A percentile compares a stretch with the other conserved stretches of the same genome.
These are phyloP conservation scores for Dothistroma pini DNA, from an alignment of 2,329 filamentous ascomycete species.

Conservation along the genomic window DNA sequence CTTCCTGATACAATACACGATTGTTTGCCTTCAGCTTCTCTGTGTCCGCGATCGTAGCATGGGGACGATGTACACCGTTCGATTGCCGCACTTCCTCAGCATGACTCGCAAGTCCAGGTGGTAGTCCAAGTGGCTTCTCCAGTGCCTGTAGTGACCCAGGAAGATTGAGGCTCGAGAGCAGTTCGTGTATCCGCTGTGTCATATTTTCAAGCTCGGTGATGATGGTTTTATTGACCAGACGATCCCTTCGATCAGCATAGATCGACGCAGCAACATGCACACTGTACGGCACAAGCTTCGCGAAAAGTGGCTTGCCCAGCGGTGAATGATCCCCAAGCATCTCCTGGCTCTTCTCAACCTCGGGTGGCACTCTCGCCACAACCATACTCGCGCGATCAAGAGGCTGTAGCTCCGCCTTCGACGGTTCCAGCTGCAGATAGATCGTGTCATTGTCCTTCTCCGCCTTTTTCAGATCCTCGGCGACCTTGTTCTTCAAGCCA, in stretches of 20 bases:
- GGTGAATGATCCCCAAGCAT: conserved; percentile 72
- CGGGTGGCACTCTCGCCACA: conserved; percentile 68
- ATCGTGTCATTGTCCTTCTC: conserved; percentile 98
- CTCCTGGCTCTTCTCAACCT: conserved; percentile 75
- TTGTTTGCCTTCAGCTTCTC: conserved; percentile 84
- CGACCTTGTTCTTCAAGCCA: conserved; percentile 73
- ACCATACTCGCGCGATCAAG: conserved; percentile 91
- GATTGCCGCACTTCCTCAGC: conserved; percentile 92
- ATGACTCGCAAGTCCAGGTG: conserved; percentile 78
- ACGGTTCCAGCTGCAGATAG: conserved; percentile 78
- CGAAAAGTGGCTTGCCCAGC: conserved; percentile 81
- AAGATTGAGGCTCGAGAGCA: conserved; percentile 77
- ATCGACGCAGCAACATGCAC: conserved; percentile 94
- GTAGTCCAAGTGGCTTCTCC: conserved; percentile 88
- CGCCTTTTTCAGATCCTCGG: conserved; percentile 84
- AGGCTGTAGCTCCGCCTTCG: conserved; percentile 80
- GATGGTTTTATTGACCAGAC: conserved; percentile 84
- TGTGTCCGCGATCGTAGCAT: conserved; percentile 80
- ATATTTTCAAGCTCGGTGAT: conserved; percentile 79
- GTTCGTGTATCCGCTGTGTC: conserved; percentile 72
- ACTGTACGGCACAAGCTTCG: conserved; percentile 89
- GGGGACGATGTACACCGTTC: conserved; percentile 73
- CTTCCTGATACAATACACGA: conserved; percentile 74
- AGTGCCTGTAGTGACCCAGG: conserved; percentile 90
- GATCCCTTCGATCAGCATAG: conserved; percentile 85